These are phyloP conservation scores for Staphylotrichum tortipilum DNA, from an alignment of 495 filamentous ascomycete genomes.

Conservation along the genomic window DNA sequence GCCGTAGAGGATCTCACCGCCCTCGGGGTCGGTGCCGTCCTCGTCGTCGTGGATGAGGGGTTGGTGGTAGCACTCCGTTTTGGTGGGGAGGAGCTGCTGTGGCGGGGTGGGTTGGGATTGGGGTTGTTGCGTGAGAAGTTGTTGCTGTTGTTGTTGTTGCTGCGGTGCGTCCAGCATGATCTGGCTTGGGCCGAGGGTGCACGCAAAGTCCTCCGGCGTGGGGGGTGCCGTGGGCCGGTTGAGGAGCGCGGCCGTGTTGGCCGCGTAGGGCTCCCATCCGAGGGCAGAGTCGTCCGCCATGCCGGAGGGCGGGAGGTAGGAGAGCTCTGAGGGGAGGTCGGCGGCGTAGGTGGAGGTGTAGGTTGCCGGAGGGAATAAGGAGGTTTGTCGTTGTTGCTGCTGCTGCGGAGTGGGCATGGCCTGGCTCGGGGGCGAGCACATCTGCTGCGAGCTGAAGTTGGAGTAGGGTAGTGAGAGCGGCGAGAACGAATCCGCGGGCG, in stretches of 20 bases:
- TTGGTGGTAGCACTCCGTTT: too few relatives aligned
- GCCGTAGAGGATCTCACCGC: slow-evolving; percentile 68
- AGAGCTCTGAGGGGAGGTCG: slow-evolving; percentile 4
- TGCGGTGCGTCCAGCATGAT: neutral
- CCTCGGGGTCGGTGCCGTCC: slow-evolving; percentile 36
- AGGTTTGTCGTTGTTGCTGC: neutral
- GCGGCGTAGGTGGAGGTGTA: neutral
- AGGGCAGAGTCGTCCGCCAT: slow-evolving; percentile 9
- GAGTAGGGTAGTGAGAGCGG: slow-evolving; percentile 33
- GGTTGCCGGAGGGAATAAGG: neutral
- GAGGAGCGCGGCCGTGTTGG: slow-evolving; percentile 7
- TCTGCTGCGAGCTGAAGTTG: slow-evolving; percentile 12
- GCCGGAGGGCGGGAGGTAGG: slow-evolving; percentile 14
- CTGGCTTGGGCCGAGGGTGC: slow-evolving; percentile 35
- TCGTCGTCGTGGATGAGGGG: slow-evolving; percentile 33
- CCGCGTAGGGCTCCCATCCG: slow-evolving; percentile 32
- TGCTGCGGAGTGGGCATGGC: slow-evolving; percentile 6
- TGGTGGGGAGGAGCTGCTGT: too few relatives aligned
- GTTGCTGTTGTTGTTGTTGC: neutral
- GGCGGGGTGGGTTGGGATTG: too few relatives aligned
- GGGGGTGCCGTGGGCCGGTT: slow-evolving; percentile 43
- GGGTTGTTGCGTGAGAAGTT: neutral
- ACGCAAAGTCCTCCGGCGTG: slow-evolving; percentile 49
- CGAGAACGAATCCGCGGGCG: slow-evolving; percentile 34
- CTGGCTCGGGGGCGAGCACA: slow-evolving; percentile 13